Conservation (phyloP, 2,329 filamentous ascomycete genomes). For the Neocatenulostroma microsporum region DNA sequence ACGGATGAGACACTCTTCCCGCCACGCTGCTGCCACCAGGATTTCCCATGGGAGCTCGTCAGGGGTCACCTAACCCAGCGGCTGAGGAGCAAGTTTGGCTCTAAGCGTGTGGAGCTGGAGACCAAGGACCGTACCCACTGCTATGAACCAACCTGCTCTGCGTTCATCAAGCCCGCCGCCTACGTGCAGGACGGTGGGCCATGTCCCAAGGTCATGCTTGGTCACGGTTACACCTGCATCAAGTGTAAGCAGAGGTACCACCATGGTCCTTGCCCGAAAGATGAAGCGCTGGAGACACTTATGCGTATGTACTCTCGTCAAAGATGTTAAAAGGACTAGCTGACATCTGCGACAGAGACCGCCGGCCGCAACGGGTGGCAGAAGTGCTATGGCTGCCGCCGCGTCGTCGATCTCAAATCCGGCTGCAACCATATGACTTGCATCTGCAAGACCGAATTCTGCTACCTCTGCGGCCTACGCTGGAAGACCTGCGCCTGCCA, state of each 20-base stretch:
- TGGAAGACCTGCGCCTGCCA: slow-evolving; percentile 21
- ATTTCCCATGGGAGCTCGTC: slow-evolving; percentile 31
- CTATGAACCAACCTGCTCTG: slow-evolving; percentile 34
- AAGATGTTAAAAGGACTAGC: too few relatives aligned
- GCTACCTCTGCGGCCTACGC: slow-evolving; percentile 17
- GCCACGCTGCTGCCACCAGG: slow-evolving; percentile 43
- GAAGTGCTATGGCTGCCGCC: slow-evolving; percentile 3
- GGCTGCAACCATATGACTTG: slow-evolving; percentile 12
- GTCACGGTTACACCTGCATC: not conserved
- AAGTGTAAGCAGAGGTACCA: slow-evolving; percentile 1
- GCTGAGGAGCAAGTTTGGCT: slow-evolving; percentile 30
- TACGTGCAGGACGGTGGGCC: slow-evolving; percentile 14
- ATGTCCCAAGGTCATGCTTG: not conserved
- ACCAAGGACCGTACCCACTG: slow-evolving; percentile 47
- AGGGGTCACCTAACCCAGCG: slow-evolving; percentile 28
- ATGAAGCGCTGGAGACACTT: not conserved
- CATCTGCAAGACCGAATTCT: slow-evolving; percentile 15
- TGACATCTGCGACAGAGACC: too few relatives aligned
- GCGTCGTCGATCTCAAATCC: slow-evolving; percentile 5
- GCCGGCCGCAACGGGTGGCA: slow-evolving; percentile 3
- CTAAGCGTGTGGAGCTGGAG: slow-evolving; percentile 42
- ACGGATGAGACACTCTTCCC: slow-evolving; percentile 46
- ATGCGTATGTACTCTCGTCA: too few relatives aligned
- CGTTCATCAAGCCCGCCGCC: slow-evolving; percentile 35
- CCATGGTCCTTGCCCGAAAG: not conserved